A percentile compares a stretch with the other conserved stretches of the same genome.
phyloP scores from a whole-genome alignment of 2,329 filamentous ascomycete species.

The Ceratocystis diversiconidia region DNA sequence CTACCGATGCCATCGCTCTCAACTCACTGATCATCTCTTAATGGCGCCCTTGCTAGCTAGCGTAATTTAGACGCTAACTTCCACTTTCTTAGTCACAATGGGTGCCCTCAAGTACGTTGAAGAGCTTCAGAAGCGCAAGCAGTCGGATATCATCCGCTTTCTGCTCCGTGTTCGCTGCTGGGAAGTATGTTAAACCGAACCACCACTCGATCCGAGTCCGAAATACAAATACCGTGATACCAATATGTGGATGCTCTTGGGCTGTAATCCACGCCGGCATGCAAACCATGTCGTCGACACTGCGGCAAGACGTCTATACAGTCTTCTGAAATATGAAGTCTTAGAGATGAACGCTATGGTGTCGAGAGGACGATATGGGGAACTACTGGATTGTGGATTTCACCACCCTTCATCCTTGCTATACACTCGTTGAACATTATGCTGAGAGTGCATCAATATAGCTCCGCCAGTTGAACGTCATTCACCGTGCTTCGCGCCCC shows the following conservation, averaged over 20 bases:
- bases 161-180: constrained; percentile 99
- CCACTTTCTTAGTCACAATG: constrained; percentile 51
- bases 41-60: neutral
- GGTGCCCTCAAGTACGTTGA: constrained; percentile 99
- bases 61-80: neutral
- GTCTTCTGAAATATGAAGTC: constrained; percentile 12
- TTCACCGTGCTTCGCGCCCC: constrained; percentile 96
- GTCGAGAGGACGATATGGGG: constrained; percentile 16
- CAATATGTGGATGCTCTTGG: constrained; percentile 19
- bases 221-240: constrained; percentile 16
- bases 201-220: constrained; percentile 18
- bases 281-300: constrained; percentile 17
- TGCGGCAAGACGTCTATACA: constrained; percentile 13
- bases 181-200: constrained; percentile 62
- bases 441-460: constrained; percentile 99
- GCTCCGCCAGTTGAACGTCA: constrained; percentile 98
- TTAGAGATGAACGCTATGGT: constrained; percentile 24
- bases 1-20: neutral
- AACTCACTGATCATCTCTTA: neutral
- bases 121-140: constrained; percentile 99
- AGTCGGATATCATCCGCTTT: constrained; percentile 99
- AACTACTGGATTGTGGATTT: constrained; percentile 15
- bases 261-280: constrained; percentile 18
- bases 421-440: constrained; percentile 99
- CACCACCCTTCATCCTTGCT: constrained; percentile 42